phyloP scores from a whole-genome alignment of 2,329 filamentous ascomycete species.

The Phoma sp. region DNA sequence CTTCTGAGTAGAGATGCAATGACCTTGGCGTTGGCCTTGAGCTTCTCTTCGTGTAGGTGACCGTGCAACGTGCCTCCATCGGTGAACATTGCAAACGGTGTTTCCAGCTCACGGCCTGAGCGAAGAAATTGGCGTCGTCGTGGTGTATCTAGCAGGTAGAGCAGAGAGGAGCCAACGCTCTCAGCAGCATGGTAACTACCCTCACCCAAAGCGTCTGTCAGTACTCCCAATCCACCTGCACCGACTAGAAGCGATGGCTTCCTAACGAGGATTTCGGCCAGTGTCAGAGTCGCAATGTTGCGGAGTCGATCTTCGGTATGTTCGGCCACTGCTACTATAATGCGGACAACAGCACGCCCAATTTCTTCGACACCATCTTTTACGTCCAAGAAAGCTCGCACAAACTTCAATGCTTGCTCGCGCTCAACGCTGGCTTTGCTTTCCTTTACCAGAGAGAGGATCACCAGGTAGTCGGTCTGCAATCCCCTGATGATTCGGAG shows the following conservation, averaged over 20 bases:
- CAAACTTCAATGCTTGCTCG: conserved; percentile 95
- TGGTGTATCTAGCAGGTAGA: conserved; percentile 88
- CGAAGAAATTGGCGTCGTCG: conserved; percentile 80
- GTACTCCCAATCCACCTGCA: conserved; percentile 80
- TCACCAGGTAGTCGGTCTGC: conserved; percentile 91
- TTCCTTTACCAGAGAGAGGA: conserved; percentile 91
- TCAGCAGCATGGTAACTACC: conserved; percentile 92
- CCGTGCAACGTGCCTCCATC: conserved; percentile 68
- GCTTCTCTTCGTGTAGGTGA: conserved; percentile 62
- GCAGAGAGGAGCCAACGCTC: conserved; percentile 82
- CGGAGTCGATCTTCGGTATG: conserved; percentile 83
- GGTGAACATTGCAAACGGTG: conserved; percentile 87
- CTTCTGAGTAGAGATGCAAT: conserved; percentile 89
- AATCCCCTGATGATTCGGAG: conserved; percentile 85
- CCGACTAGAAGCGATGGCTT: conserved; percentile 82
- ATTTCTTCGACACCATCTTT: conserved; percentile 90
- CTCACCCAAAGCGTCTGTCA: conserved; percentile 92
- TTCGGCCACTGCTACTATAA: conserved; percentile 88
- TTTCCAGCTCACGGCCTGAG: conserved; percentile 87
- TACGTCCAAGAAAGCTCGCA: conserved; percentile 92
- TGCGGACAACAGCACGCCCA: conserved; percentile 83
- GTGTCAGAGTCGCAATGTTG: conserved; percentile 89
- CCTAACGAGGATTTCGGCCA: conserved; percentile 88
- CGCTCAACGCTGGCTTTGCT: conserved; percentile 96
- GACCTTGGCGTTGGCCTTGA: conserved; percentile 91